Conservation (phyloP, 2,329 filamentous ascomycete genomes). For the Tolypocladium cylindrosporum region DNA sequence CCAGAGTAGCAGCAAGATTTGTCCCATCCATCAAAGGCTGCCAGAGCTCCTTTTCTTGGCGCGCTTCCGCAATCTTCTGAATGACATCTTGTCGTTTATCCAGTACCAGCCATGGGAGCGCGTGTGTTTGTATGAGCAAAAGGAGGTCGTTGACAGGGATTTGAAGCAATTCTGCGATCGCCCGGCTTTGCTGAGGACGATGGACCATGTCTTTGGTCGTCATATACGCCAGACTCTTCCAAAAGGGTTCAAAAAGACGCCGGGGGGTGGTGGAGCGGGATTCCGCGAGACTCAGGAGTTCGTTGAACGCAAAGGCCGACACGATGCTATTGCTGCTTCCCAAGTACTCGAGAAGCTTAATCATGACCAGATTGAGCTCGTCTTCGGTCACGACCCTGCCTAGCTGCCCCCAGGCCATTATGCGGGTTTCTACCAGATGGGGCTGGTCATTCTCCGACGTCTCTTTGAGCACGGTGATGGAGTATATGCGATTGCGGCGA, state of each 20-base stretch:
- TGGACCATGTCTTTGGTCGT: constrained; percentile 73
- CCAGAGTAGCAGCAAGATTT: constrained; percentile 49
- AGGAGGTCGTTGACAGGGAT: constrained; percentile 68
- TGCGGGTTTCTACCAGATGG: constrained; percentile 69
- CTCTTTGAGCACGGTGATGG: constrained; percentile 60
- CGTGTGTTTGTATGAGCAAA: constrained; percentile 65
- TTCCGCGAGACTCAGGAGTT: constrained; percentile 65
- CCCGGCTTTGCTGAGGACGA: constrained; percentile 71
- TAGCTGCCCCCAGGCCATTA: constrained; percentile 78
- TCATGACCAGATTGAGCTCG: constrained; percentile 76
- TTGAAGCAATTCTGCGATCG: constrained; percentile 71
- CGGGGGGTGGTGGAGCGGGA: constrained; percentile 50
- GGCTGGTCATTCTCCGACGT: constrained; percentile 60
- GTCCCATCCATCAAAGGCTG: constrained; percentile 41
- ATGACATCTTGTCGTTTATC: constrained; percentile 70
- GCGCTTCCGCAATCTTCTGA: constrained; percentile 67
- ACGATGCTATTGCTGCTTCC: constrained; percentile 74
- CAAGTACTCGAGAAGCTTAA: constrained; percentile 77
- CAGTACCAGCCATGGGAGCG: constrained; percentile 78
- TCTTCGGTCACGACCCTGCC: constrained; percentile 68
- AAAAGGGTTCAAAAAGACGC: constrained; percentile 75
- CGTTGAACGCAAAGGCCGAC: constrained; percentile 72
- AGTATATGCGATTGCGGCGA: constrained; percentile 48
- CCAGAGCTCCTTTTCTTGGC: constrained; percentile 57
- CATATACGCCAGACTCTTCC: constrained; percentile 73